phyloP scores from a whole-genome alignment of 2,329 filamentous ascomycete genomes.

The Biscogniauxia marginata region DNA sequence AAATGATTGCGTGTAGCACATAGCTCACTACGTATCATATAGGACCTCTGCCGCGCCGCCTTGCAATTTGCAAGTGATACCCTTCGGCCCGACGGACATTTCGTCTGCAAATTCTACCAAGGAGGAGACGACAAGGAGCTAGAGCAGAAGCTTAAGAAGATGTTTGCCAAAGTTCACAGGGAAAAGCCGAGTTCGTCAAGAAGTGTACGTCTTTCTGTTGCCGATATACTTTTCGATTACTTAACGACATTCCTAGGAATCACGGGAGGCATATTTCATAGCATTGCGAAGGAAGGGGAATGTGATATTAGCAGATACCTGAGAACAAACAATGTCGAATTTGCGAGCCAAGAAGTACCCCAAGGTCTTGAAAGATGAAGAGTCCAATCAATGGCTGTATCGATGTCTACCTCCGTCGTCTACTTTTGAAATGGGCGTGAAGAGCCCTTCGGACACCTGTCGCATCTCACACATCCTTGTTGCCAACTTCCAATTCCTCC shows the following conservation, averaged over 20 bases:
- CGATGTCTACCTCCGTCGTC: background rate
- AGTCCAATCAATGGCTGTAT: background rate
- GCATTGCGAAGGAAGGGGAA: slow-evolving; percentile 65
- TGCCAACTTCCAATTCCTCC: background rate
- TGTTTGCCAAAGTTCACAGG: slow-evolving; percentile 78
- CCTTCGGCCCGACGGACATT: slow-evolving; percentile 78
- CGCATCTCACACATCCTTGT: background rate
- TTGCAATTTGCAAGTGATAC: slow-evolving; percentile 84
- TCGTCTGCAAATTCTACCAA: slow-evolving; percentile 97
- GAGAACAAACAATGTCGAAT: slow-evolving; percentile 4
- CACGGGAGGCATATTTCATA: slow-evolving; percentile 84
- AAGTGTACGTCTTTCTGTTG: slow-evolving; percentile 56
- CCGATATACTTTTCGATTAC: background rate
- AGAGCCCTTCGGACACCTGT: background rate
- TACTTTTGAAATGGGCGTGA: background rate
- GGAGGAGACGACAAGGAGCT: slow-evolving; percentile 80
- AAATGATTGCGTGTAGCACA: background rate
- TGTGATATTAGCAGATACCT: slow-evolving; percentile 30
- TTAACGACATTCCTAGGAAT: slow-evolving; percentile 58
- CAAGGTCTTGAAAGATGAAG: background rate
- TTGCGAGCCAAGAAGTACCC: slow-evolving; percentile 1
- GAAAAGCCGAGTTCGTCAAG: slow-evolving; percentile 92
- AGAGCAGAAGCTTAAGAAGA: slow-evolving; percentile 68
- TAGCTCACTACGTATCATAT: slow-evolving; percentile 7
- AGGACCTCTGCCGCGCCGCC: slow-evolving; percentile 90